Evolutionary conservation across 768 basidiomycete species (phyloP), one percentile per base, ranked within the genome.

Genomic region (Coprinellus aureogranulatus): DNA sequence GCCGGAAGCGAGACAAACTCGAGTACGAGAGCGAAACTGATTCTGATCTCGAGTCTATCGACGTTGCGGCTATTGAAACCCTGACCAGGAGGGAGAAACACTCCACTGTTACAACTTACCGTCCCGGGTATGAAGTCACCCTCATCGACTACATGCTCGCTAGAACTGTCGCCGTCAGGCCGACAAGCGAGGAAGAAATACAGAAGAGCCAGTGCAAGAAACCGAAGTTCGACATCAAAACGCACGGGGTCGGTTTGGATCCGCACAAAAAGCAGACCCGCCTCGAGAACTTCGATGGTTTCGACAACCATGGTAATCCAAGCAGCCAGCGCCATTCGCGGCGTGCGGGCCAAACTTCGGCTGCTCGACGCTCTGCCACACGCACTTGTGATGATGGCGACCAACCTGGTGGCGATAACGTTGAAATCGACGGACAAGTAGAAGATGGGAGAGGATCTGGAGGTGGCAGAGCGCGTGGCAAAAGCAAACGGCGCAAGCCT

Each of bases 71-170:
- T 25, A 60, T 60, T 27, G 22, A 26, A 0, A 54, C 51, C 23
- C 59, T 56, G 30, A 42, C 39, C 22, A 39, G 52, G 11, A 48
- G 48, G 44, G 60, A 50, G 39, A 55, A 27, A 23, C 31, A 45
- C 11, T 42, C 30, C 42, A 44, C 28, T 12, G 67, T 22, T 22
- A n/a, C n/a, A n/a, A n/a, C n/a, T n/a, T n/a, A n/a, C n/a, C 12
- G 23, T 14, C 67, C 65, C 25, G 69, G 63, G 54, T 76, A 72
- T 67, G 79, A 75, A 60, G 77, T 65, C 67, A 83, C 76, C 63
- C 66, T 88, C 52, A 87, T 90, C 47, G 86, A 90, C 61, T 84
- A 83, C 66, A 90, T 90, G 88, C 64, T 90, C 48, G 73, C 75
- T 14, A 75, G 80, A 47, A 78, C 79, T 2, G 69, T 72, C 22